Evolutionary conservation across 1,139 yeast genomes (phyloP), one percentile per base, ranked within the genome.

Genomic region (Yamadazyma diddensiae): DNA sequence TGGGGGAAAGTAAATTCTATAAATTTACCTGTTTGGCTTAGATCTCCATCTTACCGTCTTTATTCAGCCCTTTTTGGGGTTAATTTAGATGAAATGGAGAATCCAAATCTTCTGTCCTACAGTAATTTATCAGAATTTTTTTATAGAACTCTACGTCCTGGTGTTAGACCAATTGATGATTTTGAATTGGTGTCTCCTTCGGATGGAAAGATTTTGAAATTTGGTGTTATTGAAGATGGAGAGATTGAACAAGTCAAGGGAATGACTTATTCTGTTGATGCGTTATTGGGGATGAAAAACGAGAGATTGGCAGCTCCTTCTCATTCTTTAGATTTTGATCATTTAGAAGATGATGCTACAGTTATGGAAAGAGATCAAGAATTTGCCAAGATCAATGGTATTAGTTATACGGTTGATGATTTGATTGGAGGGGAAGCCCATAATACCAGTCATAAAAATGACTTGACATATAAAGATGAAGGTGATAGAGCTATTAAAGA

Each of bases 211-310:
- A 82, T 94, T 6, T 65, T 94, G 40, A 90, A 87, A 48, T 73
- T 86, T 45, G 99, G 99, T 26, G 66, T 77, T 17, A 87, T 90
- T 33, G 82, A 81, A 37, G 71, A 80, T 45, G 94, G 95, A 25
- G 86, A 83, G 47, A 88, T 94, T 39, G 97, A 92, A 59, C 97
- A 92, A 56, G 97, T 94, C 30, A 94, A 94, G 61, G 99, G 98
- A 6, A 77, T 92, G 74, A 86, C 95, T 0, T 94, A 94, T 56
- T 82, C 95, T 2, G 73, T 92, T 11, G 94, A 86, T 47, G 94
- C 95, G 6, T 74, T 94, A 33, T 70, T 94, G 32, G 99, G 99
- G 2, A 70, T 82, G 26, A 59, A 64, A 42, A 47, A 59, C 38
- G 49, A 65, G 43, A 54, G 63, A 30, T 55, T 76, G 31, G 83